Percentiles rank a stretch among this genome's conserved stretches.
These are phyloP conservation scores for Stephania japonica DNA, from an alignment of 164 flowering plant species.

Conservation along the genomic window DNA sequence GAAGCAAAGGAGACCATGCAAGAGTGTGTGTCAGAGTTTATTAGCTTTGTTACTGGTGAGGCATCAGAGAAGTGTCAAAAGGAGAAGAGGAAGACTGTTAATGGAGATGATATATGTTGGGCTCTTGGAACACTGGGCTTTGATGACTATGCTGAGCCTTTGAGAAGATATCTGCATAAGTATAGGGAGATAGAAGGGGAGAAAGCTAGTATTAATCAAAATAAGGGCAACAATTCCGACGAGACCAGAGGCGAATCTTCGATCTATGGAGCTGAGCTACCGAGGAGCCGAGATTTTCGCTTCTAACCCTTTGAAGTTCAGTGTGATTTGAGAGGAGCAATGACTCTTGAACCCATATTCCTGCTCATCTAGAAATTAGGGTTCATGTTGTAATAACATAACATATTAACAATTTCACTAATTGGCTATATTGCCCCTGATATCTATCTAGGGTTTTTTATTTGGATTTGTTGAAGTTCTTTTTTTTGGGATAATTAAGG, in stretches of 20 bases:
- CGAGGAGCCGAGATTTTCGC: constrained; percentile 4
- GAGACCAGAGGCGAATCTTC: constrained; percentile 15
- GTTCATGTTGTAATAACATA: background rate
- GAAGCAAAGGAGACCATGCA: constrained; percentile 85
- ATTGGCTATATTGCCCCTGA: too few species aligned
- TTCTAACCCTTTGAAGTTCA: too few species aligned
- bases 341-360: constrained; percentile 16
- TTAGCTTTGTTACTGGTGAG: constrained; percentile 78
- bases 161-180: constrained; percentile 51
- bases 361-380: constrained; percentile 18
- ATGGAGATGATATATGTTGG: constrained; percentile 73
- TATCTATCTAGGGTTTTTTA: too few species aligned
- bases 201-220: constrained; percentile 27
- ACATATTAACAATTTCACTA: background rate
- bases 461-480: too few species aligned
- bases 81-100: constrained; percentile 77
- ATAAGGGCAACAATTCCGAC: constrained; percentile 21
- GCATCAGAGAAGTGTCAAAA: constrained; percentile 68
- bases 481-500: background rate
- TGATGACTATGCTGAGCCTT: constrained; percentile 59
- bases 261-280: constrained; percentile 9
- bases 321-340: constrained; percentile 26
- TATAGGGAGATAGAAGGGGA: constrained; percentile 60
- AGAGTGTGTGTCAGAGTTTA: constrained; percentile 79
- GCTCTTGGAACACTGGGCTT: constrained; percentile 58